These are phyloP conservation scores for Sporisorium graminicola DNA, from an alignment of 1,284 basidiomycete genomes.

Conservation along the genomic window DNA sequence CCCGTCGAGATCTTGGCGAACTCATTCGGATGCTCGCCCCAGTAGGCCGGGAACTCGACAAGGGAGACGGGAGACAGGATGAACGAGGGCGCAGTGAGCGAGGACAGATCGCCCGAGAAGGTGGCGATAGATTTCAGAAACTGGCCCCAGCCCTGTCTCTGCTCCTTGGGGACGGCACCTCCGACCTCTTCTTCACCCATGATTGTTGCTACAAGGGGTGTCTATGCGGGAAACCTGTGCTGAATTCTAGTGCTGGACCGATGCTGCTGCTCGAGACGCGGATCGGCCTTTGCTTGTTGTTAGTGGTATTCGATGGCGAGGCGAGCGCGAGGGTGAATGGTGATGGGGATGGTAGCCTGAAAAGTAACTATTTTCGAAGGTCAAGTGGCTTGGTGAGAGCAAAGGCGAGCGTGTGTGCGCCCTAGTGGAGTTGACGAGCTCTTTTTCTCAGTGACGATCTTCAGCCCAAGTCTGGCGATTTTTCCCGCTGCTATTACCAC, in stretches of 20 bases:
- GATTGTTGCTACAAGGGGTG: conserved; percentile 7
- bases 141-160: conserved; percentile 63
- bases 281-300: background rate
- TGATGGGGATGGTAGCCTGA: background rate
- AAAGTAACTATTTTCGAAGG: too few species aligned
- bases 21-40: conserved; percentile 68
- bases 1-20: conserved; percentile 60
- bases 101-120: conserved; percentile 83
- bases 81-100: conserved; percentile 86
- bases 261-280: conserved; percentile 4
- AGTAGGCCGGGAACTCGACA: conserved; percentile 68
- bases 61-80: conserved; percentile 71
- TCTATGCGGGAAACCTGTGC: conserved; percentile 7
- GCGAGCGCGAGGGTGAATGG: background rate
- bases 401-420: background rate
- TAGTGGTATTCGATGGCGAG: background rate
- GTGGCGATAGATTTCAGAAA: conserved; percentile 67
- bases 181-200: conserved; percentile 59
- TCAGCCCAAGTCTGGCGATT: background rate
- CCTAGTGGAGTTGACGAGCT: background rate
- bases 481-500: background rate
- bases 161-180: conserved; percentile 57
- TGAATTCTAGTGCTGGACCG: background rate
- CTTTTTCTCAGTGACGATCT: background rate
- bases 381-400: background rate